Evolutionary conservation across 768 basidiomycete genomes (phyloP).

Genomic region (Dacryopinax spathularia): DNA sequence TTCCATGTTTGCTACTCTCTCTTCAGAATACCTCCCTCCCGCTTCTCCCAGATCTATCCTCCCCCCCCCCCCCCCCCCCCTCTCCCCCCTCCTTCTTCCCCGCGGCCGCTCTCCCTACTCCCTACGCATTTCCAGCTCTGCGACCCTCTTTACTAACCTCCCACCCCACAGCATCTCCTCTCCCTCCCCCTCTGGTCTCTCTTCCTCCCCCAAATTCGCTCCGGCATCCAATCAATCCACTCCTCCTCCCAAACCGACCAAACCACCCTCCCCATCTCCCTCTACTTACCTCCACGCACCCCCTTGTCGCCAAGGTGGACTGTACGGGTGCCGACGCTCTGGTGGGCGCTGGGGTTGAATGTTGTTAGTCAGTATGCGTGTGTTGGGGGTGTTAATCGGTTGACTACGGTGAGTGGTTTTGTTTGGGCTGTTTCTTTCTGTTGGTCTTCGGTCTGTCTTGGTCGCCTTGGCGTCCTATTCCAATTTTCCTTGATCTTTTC

Average conservation of each 20-base stretch:
- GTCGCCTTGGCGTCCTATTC: too few relatives aligned
- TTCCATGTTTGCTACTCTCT: too few relatives aligned
- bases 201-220: conserved; percentile 34
- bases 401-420: conserved; percentile 49
- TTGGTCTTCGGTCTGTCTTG: too few relatives aligned
- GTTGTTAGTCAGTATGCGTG: conserved; percentile 65
- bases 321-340: conserved; percentile 31
- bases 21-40: too few relatives aligned
- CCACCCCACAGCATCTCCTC: conserved; percentile 45
- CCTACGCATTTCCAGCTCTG: too few relatives aligned
- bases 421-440: background rate
- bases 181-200: conserved; percentile 60
- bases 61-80: background rate
- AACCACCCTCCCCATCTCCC: conserved; percentile 41
- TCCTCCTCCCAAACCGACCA: conserved; percentile 23
- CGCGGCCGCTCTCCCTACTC: background rate
- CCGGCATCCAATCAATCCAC: conserved; percentile 6
- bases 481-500: too few relatives aligned
- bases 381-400: conserved; percentile 64
- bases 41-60: background rate
- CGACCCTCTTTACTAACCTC: background rate
- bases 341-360: conserved; percentile 46
- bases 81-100: background rate
- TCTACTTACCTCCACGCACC: conserved; percentile 29
- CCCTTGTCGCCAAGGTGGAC: too few relatives aligned